phyloP scores from a whole-genome alignment of 78 protist species.

The Dictyostelium capitatum region DNA sequence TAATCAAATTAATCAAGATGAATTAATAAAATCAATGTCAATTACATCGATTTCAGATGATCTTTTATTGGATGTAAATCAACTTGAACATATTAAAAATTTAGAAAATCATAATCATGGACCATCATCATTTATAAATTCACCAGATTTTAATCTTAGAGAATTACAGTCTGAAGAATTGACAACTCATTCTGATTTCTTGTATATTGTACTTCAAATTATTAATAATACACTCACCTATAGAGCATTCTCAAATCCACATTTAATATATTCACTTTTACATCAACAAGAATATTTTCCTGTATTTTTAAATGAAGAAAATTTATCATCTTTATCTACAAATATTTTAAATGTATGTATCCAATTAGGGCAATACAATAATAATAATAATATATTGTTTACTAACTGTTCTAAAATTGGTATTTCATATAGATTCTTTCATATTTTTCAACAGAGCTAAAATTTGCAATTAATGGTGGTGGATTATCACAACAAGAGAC shows the following conservation, averaged over 20 bases:
- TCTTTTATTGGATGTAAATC: neutral
- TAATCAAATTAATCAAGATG: neutral
- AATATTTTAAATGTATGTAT: conserved; percentile 59
- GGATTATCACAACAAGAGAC: conserved; percentile 18
- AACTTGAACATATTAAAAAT: conserved; percentile 1
- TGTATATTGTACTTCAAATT: conserved; percentile 62
- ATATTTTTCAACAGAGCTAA: conserved; percentile 50
- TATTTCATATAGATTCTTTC: conserved; percentile 36
- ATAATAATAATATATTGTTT: neutral
- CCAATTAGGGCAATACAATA: neutral
- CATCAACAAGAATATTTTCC: conserved; percentile 71
- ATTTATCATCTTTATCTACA: conserved; percentile 24
- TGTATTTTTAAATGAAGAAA: conserved; percentile 55
- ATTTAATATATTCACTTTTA: conserved; percentile 61
- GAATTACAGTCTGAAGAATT: conserved; percentile 57
- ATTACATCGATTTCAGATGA: conserved; percentile 9
- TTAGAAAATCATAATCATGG: neutral
- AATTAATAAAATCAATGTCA: neutral
- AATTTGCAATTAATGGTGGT: neutral
- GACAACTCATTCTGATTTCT: conserved; percentile 64
- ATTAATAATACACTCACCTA: conserved; percentile 66
- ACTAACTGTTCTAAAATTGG: neutral
- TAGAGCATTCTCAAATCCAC: conserved; percentile 49
- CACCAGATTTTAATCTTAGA: neutral
- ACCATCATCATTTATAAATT: conserved; percentile 13